phyloP scores from a whole-genome alignment of 2,329 filamentous ascomycete genomes.

The Teratosphaeria gauchensis region DNA sequence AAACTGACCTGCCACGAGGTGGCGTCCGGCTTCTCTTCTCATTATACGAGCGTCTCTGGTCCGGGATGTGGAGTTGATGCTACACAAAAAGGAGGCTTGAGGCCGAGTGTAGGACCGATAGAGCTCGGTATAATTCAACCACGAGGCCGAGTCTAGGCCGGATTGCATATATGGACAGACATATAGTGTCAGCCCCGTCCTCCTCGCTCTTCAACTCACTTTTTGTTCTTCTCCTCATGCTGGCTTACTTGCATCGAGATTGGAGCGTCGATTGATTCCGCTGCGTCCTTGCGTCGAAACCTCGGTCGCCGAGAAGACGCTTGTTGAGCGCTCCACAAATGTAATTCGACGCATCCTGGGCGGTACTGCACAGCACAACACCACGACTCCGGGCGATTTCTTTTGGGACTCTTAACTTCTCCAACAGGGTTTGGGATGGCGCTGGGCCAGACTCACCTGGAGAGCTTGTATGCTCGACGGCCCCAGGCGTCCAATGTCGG shows the following conservation, averaged over 20 bases:
- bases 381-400: neutral
- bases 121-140: neutral
- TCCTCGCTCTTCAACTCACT: neutral
- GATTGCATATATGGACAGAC: neutral
- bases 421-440: neutral
- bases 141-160: neutral
- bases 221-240: neutral
- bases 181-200: neutral
- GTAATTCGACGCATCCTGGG: neutral
- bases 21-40: no score
- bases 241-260: neutral
- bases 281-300: neutral
- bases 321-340: neutral
- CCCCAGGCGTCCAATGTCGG: neutral
- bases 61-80: neutral
- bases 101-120: neutral
- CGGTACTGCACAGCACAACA: neutral
- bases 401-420: neutral
- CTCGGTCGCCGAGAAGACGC: neutral
- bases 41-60: no score
- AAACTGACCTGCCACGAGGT: no score
- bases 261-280: no score
- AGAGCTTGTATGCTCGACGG: neutral
- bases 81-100: neutral
- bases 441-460: neutral